A percentile compares a stretch with the other conserved stretches of the same genome.
phyloP scores from a whole-genome alignment of 306 rosid species.

The Corylus heterophylla region DNA sequence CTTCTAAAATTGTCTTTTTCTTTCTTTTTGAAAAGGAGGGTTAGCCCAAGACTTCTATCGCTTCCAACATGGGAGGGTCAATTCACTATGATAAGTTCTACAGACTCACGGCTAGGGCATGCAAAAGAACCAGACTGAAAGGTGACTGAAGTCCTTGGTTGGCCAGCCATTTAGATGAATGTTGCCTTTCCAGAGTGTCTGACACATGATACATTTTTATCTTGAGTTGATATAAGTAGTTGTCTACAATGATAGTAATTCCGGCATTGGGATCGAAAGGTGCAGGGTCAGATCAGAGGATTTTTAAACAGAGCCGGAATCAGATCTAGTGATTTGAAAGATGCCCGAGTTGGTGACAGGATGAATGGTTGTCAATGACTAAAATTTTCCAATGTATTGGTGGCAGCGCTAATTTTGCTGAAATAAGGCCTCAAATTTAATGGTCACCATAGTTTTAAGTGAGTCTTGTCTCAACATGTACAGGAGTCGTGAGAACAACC shows the following conservation, averaged over 20 bases:
- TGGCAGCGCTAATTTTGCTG: neutral
- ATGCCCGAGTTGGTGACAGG: neutral
- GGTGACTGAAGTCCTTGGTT: conserved; percentile 25
- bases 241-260: conserved; percentile 7
- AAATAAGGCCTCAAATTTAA: neutral
- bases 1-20: conserved; percentile 32
- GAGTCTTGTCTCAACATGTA: neutral
- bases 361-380: conserved; percentile 11
- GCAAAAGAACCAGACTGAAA: conserved; percentile 32
- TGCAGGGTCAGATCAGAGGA: conserved; percentile 26
- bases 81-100: conserved; percentile 37
- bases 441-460: neutral
- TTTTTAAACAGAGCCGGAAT: conserved; percentile 17
- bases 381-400: neutral
- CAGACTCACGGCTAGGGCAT: conserved; percentile 33
- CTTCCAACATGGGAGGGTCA: conserved; percentile 46
- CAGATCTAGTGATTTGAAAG: conserved; percentile 18
- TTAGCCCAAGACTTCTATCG: conserved; percentile 34
- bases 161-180: conserved; percentile 27
- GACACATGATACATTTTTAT: conserved; percentile 17
- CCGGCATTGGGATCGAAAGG: conserved; percentile 16
- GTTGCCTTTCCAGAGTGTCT: conserved; percentile 26
- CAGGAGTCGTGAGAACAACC: neutral
- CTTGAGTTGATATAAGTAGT: neutral
- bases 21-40: conserved; percentile 42